A percentile compares a stretch with the other conserved stretches of the same genome.
These are phyloP conservation scores for Drechslerella stenobrocha DNA, from an alignment of 2,329 filamentous ascomycete species.

Conservation along the genomic window DNA sequence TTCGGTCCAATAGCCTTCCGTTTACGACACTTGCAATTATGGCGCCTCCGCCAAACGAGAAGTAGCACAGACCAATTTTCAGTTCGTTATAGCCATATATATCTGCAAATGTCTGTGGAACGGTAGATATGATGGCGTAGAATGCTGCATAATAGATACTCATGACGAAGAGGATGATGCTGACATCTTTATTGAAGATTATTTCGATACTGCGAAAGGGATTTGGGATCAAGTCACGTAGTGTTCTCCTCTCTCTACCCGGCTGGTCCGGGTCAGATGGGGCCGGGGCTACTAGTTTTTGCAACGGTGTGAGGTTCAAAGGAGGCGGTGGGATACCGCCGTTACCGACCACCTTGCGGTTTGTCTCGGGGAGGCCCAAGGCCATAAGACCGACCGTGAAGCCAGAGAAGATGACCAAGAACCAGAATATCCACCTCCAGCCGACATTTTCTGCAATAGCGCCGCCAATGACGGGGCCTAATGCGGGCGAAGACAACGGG, in stretches of 20 bases:
- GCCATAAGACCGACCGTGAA: conserved; percentile 59
- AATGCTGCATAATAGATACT: conserved; percentile 61
- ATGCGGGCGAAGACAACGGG: conserved; percentile 59
- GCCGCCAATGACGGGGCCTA: conserved; percentile 68
- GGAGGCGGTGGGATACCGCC: conserved; percentile 63
- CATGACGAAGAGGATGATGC: conserved; percentile 61
- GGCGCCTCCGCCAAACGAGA: conserved; percentile 28
- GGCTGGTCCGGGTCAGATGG: not conserved
- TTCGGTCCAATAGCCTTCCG: conserved; percentile 69
- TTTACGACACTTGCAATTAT: conserved; percentile 24
- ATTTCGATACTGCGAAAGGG: conserved; percentile 58
- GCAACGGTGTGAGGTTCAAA: conserved; percentile 58
- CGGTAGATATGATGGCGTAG: conserved; percentile 35
- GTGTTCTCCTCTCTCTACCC: conserved; percentile 55
- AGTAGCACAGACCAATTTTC: conserved; percentile 31
- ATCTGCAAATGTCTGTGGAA: conserved; percentile 28
- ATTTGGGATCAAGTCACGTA: conserved; percentile 55
- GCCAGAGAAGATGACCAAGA: conserved; percentile 61
- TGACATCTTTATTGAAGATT: conserved; percentile 58
- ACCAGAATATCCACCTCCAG: conserved; percentile 73
- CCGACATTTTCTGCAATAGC: conserved; percentile 66
- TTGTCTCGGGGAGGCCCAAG: conserved; percentile 65
- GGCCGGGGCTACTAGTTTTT: conserved; percentile 24
- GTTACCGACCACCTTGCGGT: conserved; percentile 65
- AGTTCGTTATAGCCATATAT: conserved; percentile 61